Evolutionary conservation across 805 yeast genomes (phyloP).

Genomic region (Ogataea philodendri): DNA sequence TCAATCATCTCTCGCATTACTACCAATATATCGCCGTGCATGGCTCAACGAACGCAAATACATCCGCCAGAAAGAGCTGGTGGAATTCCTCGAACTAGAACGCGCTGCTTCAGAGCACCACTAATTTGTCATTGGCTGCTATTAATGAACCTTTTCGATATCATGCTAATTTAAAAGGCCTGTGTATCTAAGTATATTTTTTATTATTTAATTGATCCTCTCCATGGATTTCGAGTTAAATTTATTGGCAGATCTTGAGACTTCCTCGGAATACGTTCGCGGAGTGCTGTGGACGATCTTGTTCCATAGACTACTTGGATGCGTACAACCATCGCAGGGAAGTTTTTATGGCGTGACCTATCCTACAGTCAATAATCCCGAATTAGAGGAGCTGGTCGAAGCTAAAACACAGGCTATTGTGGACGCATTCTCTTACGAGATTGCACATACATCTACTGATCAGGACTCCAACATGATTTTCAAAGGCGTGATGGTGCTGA

Average conservation of each 20-base stretch:
- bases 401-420: constrained; percentile 34
- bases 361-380: constrained; percentile 46
- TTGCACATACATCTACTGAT: constrained; percentile 3
- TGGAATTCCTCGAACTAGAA: constrained; percentile 27
- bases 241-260: constrained; percentile 50
- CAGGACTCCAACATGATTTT: constrained; percentile 18
- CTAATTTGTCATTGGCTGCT: too few relatives aligned
- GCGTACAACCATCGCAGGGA: constrained; percentile 56
- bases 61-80: constrained; percentile 12
- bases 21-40: constrained; percentile 10
- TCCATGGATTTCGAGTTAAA: constrained; percentile 36
- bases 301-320: constrained; percentile 68
- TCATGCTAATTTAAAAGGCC: background rate
- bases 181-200: background rate
- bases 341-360: constrained; percentile 55
- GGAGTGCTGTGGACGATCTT: constrained; percentile 66
- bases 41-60: constrained; percentile 22
- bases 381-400: constrained; percentile 45
- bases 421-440: constrained; percentile 22
- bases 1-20: background rate
- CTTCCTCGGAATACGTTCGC: constrained; percentile 53
- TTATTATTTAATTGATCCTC: constrained; percentile 8
- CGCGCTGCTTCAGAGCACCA: constrained; percentile 14
- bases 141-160: background rate
- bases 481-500: constrained; percentile 35